These are phyloP conservation scores for Paecilomyces dactylethromorphus DNA, from an alignment of 2,329 filamentous ascomycete genomes.

Conservation along the genomic window DNA sequence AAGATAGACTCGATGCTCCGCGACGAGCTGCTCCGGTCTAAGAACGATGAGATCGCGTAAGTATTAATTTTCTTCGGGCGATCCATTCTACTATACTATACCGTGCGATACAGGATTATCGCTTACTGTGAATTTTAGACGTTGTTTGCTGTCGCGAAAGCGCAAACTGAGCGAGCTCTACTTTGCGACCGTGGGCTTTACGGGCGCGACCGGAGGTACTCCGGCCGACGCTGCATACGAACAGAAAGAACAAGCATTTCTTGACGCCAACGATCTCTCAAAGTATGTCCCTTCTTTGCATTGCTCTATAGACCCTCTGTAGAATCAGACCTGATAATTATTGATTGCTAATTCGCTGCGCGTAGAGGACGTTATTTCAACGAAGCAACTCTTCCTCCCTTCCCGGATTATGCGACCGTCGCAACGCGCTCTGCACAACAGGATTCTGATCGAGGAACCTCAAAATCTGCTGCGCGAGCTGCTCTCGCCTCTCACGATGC, in stretches of 20 bases:
- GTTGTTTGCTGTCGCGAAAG: slow-evolving; percentile 72
- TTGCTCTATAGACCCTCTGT: slow-evolving; percentile 2
- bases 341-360: slow-evolving; percentile 13
- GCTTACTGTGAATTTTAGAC: slow-evolving; percentile 37
- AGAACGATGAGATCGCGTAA: slow-evolving; percentile 47
- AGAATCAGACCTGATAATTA: slow-evolving; percentile 1
- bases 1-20: slow-evolving; percentile 44
- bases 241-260: slow-evolving; percentile 46
- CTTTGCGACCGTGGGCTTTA: slow-evolving; percentile 62
- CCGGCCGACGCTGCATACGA: slow-evolving; percentile 48
- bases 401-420: slow-evolving; percentile 25
- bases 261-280: slow-evolving; percentile 52
- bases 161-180: slow-evolving; percentile 86
- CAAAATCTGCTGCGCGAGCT: slow-evolving; percentile 30
- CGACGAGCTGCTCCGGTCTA: slow-evolving; percentile 44
- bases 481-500: slow-evolving; percentile 12
- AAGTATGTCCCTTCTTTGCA: slow-evolving; percentile 41
- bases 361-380: slow-evolving; percentile 52
- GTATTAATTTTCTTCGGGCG: slow-evolving; percentile 29
- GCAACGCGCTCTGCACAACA: slow-evolving; percentile 21
- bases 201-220: slow-evolving; percentile 46
- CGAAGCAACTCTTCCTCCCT: slow-evolving; percentile 45
- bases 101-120: slow-evolving; percentile 18
- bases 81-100: slow-evolving; percentile 12
- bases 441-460: slow-evolving; percentile 21